Evolutionary conservation across 2,329 filamentous ascomycete genomes (phyloP), one percentile per base, ranked within the genome.

Genomic region (Cercospora sp.): DNA sequence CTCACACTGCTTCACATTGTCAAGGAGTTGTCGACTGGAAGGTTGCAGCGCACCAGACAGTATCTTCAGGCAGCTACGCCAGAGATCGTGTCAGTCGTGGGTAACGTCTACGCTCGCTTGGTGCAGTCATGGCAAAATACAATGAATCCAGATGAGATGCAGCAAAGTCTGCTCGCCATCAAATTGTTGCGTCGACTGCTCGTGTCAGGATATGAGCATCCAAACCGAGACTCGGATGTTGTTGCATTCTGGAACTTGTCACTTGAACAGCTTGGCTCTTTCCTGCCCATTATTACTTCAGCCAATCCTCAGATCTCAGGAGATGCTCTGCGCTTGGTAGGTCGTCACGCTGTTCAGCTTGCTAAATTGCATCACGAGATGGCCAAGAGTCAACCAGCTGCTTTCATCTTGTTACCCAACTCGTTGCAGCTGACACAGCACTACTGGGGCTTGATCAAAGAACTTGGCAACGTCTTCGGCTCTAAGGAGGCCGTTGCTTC

Each of bases 331-430:
- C 26, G 51, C 7, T 77, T 90, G 26, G 82, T 96, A n/a, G 91
- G 91, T 72, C 96, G 93, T 77, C 94, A 97, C 76, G 83, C 97
- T 2, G 81, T 97, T 51, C 94, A 98, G 76, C 90, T 98, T 60
- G 90, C 94, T 3, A 99, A 98, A 79, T 83, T 99, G 3, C 95
- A 98, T 77, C 85, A 96, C 45, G 90, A 93, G 65, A 94, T 98
- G 90, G 89, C 92, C 1, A 87, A 88, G 60, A 82, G 84, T 5
- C 93, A 97, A 77, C 89, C 94, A 1, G 89, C 91, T 3, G 91
- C 93, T 64, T 98, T 97, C 79, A 89, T 90, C 0, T 84, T 92
- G 12, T 85, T 99, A 6, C 92, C 93, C 1, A 90, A 92, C 74
- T 93, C 92, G 2, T 82, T 96, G 16, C 84, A 89, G 16, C 86